Base-by-base conservation (phyloP, 345 rosid genomes). In the Arabidopsis arenosa region DNA sequence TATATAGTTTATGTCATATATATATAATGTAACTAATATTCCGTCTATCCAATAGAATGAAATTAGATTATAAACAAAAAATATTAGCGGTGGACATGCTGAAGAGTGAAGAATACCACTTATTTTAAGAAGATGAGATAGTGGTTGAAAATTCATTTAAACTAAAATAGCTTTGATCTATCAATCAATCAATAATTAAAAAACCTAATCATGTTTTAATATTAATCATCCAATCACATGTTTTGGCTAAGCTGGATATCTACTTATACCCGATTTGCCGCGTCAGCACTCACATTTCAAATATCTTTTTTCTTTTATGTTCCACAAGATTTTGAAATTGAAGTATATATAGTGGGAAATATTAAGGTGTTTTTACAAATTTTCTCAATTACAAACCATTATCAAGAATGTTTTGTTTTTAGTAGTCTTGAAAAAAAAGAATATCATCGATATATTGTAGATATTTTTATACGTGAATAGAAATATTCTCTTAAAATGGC, bases 191-290 rank as follows among this genome's bases (percentile, higher is more conserved):
- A 39, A 47, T 36, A 9, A 36, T 47, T 37, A 67, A 48, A 3
- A 55, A 40, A 41, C 23, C 13, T 60, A 68, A 18, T 36, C 23
- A 28, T 68, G 45, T 14, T 23, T 40, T 62, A 48, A 61, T 15
- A 68, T 32, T 6, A 41, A 54, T 68, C 21, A 69, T 23, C 75
- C 70, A 76, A 43, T 68, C 80, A 62, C 64, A 68, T 75, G 75
- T 44, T 61, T 43, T 43, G 55, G 63, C 69, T 41, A 21, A 51
- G 63, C 69, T 75, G 69, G 69, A 75, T 58, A 47, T 75, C 53
- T 66, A 49, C 79, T 58, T 37, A 36, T 39, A 49, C 68, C 60
- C 73, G 73, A 75, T 39, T 58, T 12, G 62, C 73, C 67, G 61
- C 54, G 28, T 75, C 79, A 67, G 61, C 79, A 67, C 54, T 39